Evolutionary conservation across 805 yeast species (phyloP), one percentile per base, ranked within the genome.

Genomic region (Suhomyces pyralidae): DNA sequence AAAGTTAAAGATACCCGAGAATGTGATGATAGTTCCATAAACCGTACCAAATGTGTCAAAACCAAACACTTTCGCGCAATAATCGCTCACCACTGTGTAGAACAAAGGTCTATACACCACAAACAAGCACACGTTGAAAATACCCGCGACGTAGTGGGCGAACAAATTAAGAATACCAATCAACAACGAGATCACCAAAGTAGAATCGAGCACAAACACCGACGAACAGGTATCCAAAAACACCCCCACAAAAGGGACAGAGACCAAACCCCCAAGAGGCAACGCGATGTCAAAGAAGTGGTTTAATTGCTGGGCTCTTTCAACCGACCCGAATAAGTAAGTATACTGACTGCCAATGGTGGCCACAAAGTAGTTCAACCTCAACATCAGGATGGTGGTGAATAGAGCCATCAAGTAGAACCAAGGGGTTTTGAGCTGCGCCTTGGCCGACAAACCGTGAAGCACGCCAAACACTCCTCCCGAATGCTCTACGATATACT

Each of bases 41-140:
- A 81, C 77, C 1, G 83, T 78, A 40, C 87, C 85, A 62, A 81
- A 80, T 9, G 85, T 80, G 59, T 81, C 84, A 57, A 79, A 77
- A 1, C 87, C 86, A 63, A 82, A 84, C 46, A 80, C 84, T 63
- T 84, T 84, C 25, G 87, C 84, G 60, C 85, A 81, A 61, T 74
- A 78, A 61, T 81, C 85, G 3, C 82, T 76, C 38, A 81, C 69
- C 2, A 82, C 71, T n/a, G 85, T 81, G 61, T 81, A 81, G 65
- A 80, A 81, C 58, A 81, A 80, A 36, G 85, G 85, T 63, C 85
- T 73, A 68, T 77, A 81, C 36, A 71, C 74, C 36, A 80, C 84
- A 61, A 81, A 81, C 17, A 81, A 49, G 38, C 74, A 61, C 28
- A 81, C 78, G 55, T 79, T 76, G 47, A 78, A 44, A 7, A 79